Conservation (phyloP, 768 basidiomycete genomes). For the Rhodotorula sphaerocarpa region DNA sequence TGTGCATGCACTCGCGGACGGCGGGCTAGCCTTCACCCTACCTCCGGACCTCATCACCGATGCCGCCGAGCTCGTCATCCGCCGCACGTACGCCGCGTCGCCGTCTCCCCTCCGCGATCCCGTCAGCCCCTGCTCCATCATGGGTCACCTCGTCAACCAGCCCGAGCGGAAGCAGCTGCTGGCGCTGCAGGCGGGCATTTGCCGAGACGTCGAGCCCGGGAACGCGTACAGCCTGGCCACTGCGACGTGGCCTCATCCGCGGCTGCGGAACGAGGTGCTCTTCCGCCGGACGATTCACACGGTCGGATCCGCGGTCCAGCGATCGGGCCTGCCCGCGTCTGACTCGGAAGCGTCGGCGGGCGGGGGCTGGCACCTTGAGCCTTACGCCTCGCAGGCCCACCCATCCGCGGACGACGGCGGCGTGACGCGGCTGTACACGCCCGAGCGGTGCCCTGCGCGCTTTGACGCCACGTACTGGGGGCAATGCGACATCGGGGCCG, state of each 20-base stretch:
- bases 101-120: background rate
- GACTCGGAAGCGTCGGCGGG: background rate
- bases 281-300: background rate
- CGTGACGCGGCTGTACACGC: background rate
- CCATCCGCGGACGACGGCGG: background rate
- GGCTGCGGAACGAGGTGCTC: background rate
- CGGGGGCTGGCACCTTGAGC: background rate
- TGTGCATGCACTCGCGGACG: background rate
- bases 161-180: background rate
- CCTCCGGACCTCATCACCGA: background rate
- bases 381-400: background rate
- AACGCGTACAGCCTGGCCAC: background rate
- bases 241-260: background rate
- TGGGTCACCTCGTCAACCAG: slow-evolving; percentile 1
- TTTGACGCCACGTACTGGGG: background rate
- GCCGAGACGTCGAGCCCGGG: background rate
- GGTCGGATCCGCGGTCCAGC: background rate
- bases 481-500: background rate
- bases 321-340: background rate
- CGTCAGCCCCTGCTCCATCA: background rate
- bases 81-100: background rate
- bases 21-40: background rate
- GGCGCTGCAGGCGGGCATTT: background rate
- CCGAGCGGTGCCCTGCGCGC: background rate
- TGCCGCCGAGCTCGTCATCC: background rate